Percentiles rank a stretch among this genome's conserved stretches.
Evolutionary conservation across 2,329 filamentous ascomycete genomes (phyloP).

Genomic region (Aureobasidium namibiae): DNA sequence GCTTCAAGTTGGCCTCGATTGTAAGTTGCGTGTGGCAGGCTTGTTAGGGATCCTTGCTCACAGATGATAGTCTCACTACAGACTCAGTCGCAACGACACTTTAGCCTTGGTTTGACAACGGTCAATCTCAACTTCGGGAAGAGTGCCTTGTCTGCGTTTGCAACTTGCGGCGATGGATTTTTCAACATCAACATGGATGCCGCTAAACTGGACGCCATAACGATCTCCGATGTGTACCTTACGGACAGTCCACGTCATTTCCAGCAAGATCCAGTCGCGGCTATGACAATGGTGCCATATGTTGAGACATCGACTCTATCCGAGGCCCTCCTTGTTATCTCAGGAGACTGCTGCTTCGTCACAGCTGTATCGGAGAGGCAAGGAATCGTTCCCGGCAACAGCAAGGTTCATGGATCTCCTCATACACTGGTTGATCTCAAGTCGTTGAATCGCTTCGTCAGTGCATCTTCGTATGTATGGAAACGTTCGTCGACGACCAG

Average conservation of each 20-base stretch:
- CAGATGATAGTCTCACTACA: not conserved
- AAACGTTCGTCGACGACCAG: conserved; percentile 17
- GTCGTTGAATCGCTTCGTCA: conserved; percentile 40
- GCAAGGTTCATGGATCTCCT: conserved; percentile 34
- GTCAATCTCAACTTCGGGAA: conserved; percentile 10
- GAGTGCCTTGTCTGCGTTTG: conserved; percentile 22
- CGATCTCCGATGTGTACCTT: conserved; percentile 32
- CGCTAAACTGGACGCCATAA: conserved; percentile 13
- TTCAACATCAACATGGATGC: conserved; percentile 24
- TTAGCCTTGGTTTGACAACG: conserved; percentile 13
- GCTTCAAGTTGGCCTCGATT: not conserved
- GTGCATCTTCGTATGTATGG: conserved; percentile 35
- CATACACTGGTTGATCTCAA: conserved; percentile 36
- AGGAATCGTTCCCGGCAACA: conserved; percentile 34
- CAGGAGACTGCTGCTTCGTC: conserved; percentile 36
- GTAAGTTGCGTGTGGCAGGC: not conserved
- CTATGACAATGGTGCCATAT: conserved; percentile 5
- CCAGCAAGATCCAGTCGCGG: conserved; percentile 28
- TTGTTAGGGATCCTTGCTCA: not conserved
- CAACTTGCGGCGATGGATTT: conserved; percentile 31
- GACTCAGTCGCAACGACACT: not conserved
- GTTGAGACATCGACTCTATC: not conserved
- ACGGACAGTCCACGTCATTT: conserved; percentile 23
- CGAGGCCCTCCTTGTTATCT: not conserved
- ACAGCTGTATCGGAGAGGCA: conserved; percentile 37